phyloP scores from a whole-genome alignment of 2,329 filamentous ascomycete species.

The Fusarium graminum region DNA sequence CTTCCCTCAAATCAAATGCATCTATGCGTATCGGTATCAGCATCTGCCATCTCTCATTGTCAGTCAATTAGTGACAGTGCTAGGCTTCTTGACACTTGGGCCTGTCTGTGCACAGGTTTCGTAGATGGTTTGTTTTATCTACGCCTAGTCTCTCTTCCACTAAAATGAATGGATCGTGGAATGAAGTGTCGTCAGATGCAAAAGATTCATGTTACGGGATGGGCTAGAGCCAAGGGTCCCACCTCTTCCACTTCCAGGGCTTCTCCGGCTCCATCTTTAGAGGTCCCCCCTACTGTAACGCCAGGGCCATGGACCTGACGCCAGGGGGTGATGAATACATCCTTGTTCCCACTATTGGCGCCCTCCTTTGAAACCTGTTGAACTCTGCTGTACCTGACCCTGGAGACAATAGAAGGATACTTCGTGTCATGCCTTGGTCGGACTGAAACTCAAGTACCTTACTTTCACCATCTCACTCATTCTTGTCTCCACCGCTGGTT shows the following conservation, averaged over 20 bases:
- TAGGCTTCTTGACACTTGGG: constrained; percentile 20
- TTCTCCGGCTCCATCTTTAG: constrained; percentile 21
- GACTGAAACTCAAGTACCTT: constrained; percentile 23
- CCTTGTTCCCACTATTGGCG: constrained; percentile 32
- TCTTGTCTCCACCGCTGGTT: constrained; percentile 28
- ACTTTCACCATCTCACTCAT: neutral
- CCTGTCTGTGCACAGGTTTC: constrained; percentile 5
- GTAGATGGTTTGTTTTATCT: constrained; percentile 24
- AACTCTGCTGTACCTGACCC: constrained; percentile 25
- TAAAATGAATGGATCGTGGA: constrained; percentile 22
- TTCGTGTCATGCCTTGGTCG: constrained; percentile 1
- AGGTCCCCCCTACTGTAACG: constrained; percentile 27
- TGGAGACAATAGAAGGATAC: constrained; percentile 8
- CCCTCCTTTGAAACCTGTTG: constrained; percentile 44
- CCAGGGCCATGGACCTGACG: constrained; percentile 35
- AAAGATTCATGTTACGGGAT: constrained; percentile 1
- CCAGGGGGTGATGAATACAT: constrained; percentile 36
- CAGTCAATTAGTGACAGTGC: constrained; percentile 9
- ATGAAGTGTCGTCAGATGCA: constrained; percentile 32
- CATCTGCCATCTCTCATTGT: too few species aligned
- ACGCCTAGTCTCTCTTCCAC: constrained; percentile 14
- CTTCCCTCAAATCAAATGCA: too few species aligned
- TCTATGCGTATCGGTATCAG: too few species aligned
- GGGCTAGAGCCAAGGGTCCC: constrained; percentile 8
- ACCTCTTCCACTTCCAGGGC: constrained; percentile 17